phyloP scores from a whole-genome alignment of 768 basidiomycete species.

The Holtermannia corniformis region DNA sequence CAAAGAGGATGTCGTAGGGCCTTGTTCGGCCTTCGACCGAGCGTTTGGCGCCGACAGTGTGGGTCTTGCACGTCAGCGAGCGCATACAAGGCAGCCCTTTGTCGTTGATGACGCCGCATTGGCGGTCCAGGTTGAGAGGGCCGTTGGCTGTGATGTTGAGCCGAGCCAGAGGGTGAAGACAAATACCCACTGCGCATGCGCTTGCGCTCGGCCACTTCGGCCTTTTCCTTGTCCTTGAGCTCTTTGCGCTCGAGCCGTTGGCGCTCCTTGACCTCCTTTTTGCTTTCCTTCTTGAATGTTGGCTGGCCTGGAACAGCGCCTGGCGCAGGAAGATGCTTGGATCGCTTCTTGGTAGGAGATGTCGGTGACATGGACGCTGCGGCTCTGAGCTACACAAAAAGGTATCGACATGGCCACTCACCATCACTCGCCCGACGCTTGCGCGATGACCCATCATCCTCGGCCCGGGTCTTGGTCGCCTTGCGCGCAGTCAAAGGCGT shows the following conservation, averaged over 20 bases:
- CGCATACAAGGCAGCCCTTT: constrained; percentile 86
- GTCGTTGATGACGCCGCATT: constrained; percentile 96
- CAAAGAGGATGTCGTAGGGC: constrained; percentile 71
- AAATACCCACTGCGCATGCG: constrained; percentile 51
- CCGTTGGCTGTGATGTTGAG: constrained; percentile 35
- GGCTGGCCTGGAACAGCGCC: constrained; percentile 48
- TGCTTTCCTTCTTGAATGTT: constrained; percentile 49
- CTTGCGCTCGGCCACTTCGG: constrained; percentile 44
- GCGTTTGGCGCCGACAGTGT: constrained; percentile 93
- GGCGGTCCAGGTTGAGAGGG: constrained; percentile 79
- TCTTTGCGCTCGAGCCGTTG: constrained; percentile 54
- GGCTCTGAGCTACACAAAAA: neutral
- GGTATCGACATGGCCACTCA: constrained; percentile 6
- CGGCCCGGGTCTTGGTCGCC: constrained; percentile 50
- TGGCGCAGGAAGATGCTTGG: constrained; percentile 35
- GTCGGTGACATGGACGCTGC: constrained; percentile 2
- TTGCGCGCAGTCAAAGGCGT: constrained; percentile 21
- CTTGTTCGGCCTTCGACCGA: constrained; percentile 77
- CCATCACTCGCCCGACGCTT: constrained; percentile 28
- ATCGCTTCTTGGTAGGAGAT: constrained; percentile 14
- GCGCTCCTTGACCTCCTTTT: constrained; percentile 66
- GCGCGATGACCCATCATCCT: constrained; percentile 41
- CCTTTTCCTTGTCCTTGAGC: constrained; percentile 64
- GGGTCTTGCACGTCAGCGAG: constrained; percentile 94
- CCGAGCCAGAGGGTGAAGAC: neutral